Percentiles rank a stretch among this genome's conserved stretches.
These are phyloP conservation scores for Phycomyces nitens DNA, from an alignment of 192 early-diverging fungal genomes.

Conservation along the genomic window DNA sequence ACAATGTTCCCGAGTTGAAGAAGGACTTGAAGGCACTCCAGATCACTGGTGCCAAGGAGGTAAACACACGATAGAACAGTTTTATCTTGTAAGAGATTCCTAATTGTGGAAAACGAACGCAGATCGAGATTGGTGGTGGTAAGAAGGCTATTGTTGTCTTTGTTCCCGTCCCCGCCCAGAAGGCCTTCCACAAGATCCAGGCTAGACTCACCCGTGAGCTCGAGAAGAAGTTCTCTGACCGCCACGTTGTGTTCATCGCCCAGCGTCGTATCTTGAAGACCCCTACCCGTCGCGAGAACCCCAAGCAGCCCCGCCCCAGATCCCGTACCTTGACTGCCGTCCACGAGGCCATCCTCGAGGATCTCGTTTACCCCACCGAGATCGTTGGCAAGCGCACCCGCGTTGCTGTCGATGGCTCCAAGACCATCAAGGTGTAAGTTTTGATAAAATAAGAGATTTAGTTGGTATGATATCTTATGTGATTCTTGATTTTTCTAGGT, in stretches of 20 bases:
- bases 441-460: too few relatives aligned
- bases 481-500: too few relatives aligned
- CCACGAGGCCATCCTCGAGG: conserved; percentile 95
- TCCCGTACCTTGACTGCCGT: conserved; percentile 94
- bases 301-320: conserved; percentile 91
- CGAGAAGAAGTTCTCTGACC: conserved; percentile 99
- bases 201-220: conserved; percentile 94
- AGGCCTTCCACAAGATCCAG: conserved; percentile 97
- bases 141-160: conserved; percentile 97
- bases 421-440: conserved; percentile 80
- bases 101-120: too few relatives aligned
- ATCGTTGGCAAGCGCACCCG: conserved; percentile 98
- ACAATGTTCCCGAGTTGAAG: conserved; percentile 95
- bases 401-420: conserved; percentile 92
- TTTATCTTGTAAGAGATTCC: too few relatives aligned
- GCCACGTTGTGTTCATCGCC: conserved; percentile 90
- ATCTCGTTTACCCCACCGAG: conserved; percentile 98
- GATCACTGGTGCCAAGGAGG: conserved; percentile 94
- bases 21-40: conserved; percentile 93
- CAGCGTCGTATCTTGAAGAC: conserved; percentile 95
- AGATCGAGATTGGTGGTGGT: conserved; percentile 90
- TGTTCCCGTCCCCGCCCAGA: conserved; percentile 92
- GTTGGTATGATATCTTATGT: too few relatives aligned
- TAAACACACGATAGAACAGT: conserved; percentile 26
- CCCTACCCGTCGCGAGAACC: conserved; percentile 86